These are phyloP conservation scores for Neonectria punicea DNA, from an alignment of 2,329 filamentous ascomycete genomes.

Conservation along the genomic window DNA sequence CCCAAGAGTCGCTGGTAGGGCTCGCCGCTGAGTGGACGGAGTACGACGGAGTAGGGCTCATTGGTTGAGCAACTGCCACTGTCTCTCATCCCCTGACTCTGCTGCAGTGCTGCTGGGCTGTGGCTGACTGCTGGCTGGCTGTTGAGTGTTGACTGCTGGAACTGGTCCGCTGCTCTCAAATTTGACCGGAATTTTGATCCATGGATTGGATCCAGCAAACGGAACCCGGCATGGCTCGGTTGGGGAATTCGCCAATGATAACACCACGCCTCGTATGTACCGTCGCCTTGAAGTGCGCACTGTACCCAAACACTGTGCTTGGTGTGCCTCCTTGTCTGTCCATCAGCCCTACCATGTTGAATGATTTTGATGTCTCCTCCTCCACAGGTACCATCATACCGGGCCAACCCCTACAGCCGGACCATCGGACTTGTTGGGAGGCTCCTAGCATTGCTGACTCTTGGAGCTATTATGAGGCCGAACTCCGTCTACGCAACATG, in stretches of 20 bases:
- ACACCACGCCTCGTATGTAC: neutral
- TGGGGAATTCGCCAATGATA: neutral
- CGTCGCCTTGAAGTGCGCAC: neutral
- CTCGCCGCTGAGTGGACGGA: neutral
- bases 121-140: neutral
- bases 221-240: neutral
- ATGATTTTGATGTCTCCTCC: neutral
- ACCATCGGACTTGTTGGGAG: neutral
- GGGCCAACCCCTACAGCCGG: neutral
- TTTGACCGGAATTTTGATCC: neutral
- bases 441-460: neutral
- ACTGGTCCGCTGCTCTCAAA: neutral
- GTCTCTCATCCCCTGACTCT: neutral
- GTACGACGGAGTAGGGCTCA: neutral
- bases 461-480: constrained; percentile 1
- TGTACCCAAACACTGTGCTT: neutral
- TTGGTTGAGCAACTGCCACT: neutral
- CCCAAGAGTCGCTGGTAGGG: neutral
- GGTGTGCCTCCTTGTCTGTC: neutral
- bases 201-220: neutral
- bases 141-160: neutral
- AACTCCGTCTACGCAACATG: constrained; percentile 1
- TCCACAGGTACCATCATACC: neutral
- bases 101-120: neutral
- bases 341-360: neutral